Evolutionary conservation across 2,329 filamentous ascomycete genomes (phyloP), one percentile per base, ranked within the genome.

Genomic region (Exophiala xenobiotica): DNA sequence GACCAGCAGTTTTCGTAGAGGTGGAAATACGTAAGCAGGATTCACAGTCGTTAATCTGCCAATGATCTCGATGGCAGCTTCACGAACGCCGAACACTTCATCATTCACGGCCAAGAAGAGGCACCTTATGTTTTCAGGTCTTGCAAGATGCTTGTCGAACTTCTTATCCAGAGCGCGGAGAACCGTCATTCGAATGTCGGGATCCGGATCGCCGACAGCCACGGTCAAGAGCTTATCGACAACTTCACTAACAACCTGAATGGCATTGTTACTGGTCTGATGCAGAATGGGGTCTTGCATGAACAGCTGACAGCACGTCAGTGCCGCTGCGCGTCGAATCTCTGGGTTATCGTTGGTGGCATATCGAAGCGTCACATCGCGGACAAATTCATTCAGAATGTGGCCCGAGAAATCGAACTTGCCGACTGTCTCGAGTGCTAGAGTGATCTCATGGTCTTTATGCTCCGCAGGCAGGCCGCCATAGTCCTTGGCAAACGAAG

Each of bases 241-340:
- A 24, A 99, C 93, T 67, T 99, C 93, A 49, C 92, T 89, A 39
- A 99, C 95, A 22, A 99, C 93, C 67, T 96, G 90, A 33, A 97
- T 88, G 0, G 93, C 92, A 68, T 99, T 93, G 59, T 92, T 89
- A 67, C 93, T 97, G 5, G 92, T 96, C 72, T 99, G 93, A 63
- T 96, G 93, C 64, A 99, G 90, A 59, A 99, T 97, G 0, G 93
- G 93, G 67, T 99, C 95, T 62, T 90, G 86, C 39, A 97, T 88
- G 65, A 97, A 97, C 39, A 99, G 81, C 68, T 99, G 95, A 66
- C 95, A 99, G 71, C 93, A 97, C 4, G 95, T 99, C 55, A 99
- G 77, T 12, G 93, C 91, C 2, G 93, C 92, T 12, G 93, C 93
- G 70, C 96, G 92, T 53, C 93, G 84, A 44, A 96, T 96, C 59